Conservation (phyloP, 2,329 filamentous ascomycete species). For the Trichophyton benhamiae region DNA sequence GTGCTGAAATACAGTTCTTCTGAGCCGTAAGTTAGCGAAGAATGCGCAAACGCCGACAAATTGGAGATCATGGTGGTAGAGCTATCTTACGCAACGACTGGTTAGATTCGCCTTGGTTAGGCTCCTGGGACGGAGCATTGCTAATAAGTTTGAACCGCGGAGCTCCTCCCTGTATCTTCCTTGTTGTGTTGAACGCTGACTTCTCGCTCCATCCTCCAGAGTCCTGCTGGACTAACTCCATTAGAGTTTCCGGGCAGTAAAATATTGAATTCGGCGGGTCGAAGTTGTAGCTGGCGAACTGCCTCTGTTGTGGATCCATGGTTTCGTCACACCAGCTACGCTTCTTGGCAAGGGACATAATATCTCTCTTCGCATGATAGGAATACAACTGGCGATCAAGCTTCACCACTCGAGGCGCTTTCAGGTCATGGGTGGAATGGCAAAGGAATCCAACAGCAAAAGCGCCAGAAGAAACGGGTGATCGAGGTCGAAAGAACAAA, state of each 20-base stretch:
- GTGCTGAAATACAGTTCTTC: not conserved
- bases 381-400: not conserved
- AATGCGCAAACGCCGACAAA: not conserved
- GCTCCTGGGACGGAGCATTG: not conserved
- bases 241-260: not conserved
- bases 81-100: not conserved
- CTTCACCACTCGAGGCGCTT: not conserved
- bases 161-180: not conserved
- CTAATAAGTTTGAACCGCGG: not conserved
- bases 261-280: not conserved
- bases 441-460: not conserved
- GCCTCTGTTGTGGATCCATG: not conserved
- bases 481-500: not conserved
- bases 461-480: not conserved
- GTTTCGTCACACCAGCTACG: not conserved
- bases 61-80: not conserved
- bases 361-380: not conserved
- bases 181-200: not conserved
- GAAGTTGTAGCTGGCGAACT: not conserved
- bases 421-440: not conserved
- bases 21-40: not conserved
- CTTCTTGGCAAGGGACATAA: not conserved
- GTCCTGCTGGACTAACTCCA: not conserved
- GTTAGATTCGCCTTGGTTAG: not conserved
- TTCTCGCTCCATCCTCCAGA: not conserved